These are phyloP conservation scores for Endogone sp. DNA, from an alignment of 192 early-diverging fungal genomes.

Conservation along the genomic window DNA sequence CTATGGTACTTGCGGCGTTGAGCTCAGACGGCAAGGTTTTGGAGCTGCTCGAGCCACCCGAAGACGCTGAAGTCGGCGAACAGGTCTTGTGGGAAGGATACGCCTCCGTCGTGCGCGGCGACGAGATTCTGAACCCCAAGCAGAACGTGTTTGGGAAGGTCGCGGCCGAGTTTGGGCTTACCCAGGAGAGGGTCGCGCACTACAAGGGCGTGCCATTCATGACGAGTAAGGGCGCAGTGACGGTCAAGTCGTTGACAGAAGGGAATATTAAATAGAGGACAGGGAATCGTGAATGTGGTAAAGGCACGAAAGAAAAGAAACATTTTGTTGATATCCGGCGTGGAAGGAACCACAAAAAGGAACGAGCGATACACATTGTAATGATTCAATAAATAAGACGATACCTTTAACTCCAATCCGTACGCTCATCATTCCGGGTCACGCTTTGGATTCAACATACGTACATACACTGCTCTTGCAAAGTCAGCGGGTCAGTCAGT, in stretches of 20 bases:
- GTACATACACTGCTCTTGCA: too few species aligned
- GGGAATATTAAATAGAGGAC: too few species aligned
- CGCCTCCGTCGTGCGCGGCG: slow-evolving; percentile 27
- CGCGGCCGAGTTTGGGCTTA: slow-evolving; percentile 42
- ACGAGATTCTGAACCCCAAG: slow-evolving; percentile 57
- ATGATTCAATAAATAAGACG: too few species aligned
- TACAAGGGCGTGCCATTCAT: slow-evolving; percentile 54
- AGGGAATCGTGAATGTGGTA: too few species aligned
- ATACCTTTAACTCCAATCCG: too few species aligned
- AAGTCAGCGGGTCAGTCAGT: too few species aligned
- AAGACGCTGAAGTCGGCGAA: slow-evolving; percentile 47
- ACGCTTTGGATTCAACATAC: too few species aligned
- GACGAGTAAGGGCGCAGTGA: slow-evolving; percentile 42
- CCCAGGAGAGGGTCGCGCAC: slow-evolving; percentile 38
- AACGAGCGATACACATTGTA: too few species aligned
- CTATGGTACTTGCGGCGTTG: slow-evolving; percentile 61
- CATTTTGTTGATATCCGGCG: too few species aligned
- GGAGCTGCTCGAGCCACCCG: slow-evolving; percentile 54
- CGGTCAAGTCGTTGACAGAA: slow-evolving; percentile 36
- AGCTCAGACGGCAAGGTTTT: slow-evolving; percentile 46
- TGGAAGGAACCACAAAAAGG: too few species aligned
- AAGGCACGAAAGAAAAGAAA: too few species aligned
- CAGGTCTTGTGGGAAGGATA: slow-evolving; percentile 50
- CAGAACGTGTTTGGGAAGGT: slow-evolving; percentile 62
- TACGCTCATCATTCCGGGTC: too few species aligned